Evolutionary conservation across 1,139 yeast species (phyloP).

Genomic region (Geotrichum cucujoidarum): DNA sequence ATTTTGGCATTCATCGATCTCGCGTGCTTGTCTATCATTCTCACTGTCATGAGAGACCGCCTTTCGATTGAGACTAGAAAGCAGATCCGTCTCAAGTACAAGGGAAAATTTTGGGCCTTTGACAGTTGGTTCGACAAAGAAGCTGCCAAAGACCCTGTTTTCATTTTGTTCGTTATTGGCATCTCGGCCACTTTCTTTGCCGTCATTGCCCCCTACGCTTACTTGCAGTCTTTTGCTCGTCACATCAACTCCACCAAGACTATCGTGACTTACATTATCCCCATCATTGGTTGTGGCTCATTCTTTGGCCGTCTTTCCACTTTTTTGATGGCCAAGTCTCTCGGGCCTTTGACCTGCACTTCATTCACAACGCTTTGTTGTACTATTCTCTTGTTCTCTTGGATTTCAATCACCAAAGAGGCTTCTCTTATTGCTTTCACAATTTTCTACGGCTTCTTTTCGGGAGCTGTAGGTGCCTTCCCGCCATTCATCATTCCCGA

Average conservation of each 20-base stretch:
- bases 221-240: slow-evolving; percentile 12
- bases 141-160: slow-evolving; percentile 12
- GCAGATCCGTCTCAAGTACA: slow-evolving; percentile 5
- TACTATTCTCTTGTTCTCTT: not conserved
- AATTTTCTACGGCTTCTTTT: slow-evolving; percentile 44
- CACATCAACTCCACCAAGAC: not conserved
- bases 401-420: slow-evolving; percentile 3
- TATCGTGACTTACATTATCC: slow-evolving; percentile 5
- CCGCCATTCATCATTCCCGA: slow-evolving; percentile 44
- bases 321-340: slow-evolving; percentile 6
- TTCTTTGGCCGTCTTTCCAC: slow-evolving; percentile 10
- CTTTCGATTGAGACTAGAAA: slow-evolving; percentile 8
- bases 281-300: slow-evolving; percentile 7
- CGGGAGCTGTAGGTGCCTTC: slow-evolving; percentile 44
- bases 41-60: slow-evolving; percentile 14
- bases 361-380: not conserved
- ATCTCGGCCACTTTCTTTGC: slow-evolving; percentile 9
- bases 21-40: slow-evolving; percentile 2
- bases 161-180: slow-evolving; percentile 14
- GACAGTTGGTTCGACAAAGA: slow-evolving; percentile 12
- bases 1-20: slow-evolving; percentile 31
- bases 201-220: slow-evolving; percentile 10
- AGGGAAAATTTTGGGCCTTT: slow-evolving; percentile 5
- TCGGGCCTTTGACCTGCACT: slow-evolving; percentile 13
- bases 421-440: slow-evolving; percentile 9